Percentiles rank a stretch among this genome's conserved stretches.
These are phyloP conservation scores for Flueggea neowawraea DNA, from an alignment of 441 rosid genomes.

Conservation along the genomic window DNA sequence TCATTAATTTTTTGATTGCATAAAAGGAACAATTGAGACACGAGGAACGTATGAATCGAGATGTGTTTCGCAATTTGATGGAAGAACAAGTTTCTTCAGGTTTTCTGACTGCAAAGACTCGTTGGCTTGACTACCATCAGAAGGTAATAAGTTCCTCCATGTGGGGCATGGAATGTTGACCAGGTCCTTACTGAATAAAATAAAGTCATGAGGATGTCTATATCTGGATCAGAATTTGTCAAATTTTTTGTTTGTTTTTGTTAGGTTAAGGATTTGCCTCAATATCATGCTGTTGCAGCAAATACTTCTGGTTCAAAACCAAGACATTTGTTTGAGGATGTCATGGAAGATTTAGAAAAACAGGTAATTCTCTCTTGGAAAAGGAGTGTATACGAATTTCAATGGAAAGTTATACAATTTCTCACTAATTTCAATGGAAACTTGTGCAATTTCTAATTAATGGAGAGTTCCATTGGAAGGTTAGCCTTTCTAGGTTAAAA, in stretches of 20 bases:
- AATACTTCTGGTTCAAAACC: slow-evolving; percentile 92
- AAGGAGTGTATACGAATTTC: no score
- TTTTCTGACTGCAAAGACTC: slow-evolving; percentile 77
- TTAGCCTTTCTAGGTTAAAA: no score
- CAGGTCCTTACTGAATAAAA: slow-evolving; percentile 3
- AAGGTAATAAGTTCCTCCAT: slow-evolving; percentile 46
- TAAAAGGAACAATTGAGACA: slow-evolving; percentile 84
- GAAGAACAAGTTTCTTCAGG: slow-evolving; percentile 81
- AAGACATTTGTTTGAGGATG: slow-evolving; percentile 93
- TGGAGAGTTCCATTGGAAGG: no score
- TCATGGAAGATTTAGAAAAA: slow-evolving; percentile 76
- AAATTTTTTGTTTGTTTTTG: slow-evolving; percentile 12
- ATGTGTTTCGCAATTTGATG: slow-evolving; percentile 74
- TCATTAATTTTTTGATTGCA: slow-evolving; percentile 13
- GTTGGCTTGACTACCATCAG: slow-evolving; percentile 83
- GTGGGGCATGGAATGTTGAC: background rate
- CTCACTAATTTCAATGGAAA: background rate
- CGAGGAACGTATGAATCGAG: slow-evolving; percentile 92
- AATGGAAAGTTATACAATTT: no score
- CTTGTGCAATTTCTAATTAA: no score
- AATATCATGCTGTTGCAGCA: slow-evolving; percentile 86
- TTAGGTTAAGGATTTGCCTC: slow-evolving; percentile 81
- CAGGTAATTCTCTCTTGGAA: slow-evolving; percentile 40
- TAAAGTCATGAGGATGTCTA: background rate
- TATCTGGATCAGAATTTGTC: slow-evolving; percentile 6